These are phyloP conservation scores for Aspergillus jensenii DNA, from an alignment of 2,329 filamentous ascomycete genomes.

Conservation along the genomic window DNA sequence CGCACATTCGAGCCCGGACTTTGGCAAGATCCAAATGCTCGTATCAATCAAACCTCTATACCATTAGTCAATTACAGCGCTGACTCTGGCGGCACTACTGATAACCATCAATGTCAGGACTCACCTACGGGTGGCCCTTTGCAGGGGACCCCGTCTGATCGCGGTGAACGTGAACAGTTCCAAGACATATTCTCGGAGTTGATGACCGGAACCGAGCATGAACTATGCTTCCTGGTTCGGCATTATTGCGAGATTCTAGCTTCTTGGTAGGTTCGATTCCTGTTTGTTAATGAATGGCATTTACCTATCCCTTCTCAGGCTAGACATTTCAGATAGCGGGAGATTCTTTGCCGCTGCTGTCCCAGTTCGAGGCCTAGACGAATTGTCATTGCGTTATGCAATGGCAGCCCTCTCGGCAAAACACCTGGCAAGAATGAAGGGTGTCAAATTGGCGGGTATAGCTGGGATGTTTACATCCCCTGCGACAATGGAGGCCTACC, in stretches of 20 bases:
- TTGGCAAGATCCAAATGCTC: not conserved
- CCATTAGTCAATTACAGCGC: not conserved
- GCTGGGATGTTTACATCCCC: slow-evolving; percentile 36
- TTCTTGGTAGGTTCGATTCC: slow-evolving; percentile 29
- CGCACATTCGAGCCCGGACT: not conserved
- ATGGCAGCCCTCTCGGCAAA: slow-evolving; percentile 43
- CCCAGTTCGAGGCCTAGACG: slow-evolving; percentile 38
- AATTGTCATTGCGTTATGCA: slow-evolving; percentile 34
- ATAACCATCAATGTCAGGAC: not conserved
- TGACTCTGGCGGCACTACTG: not conserved
- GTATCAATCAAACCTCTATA: not conserved
- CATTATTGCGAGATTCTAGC: slow-evolving; percentile 38
- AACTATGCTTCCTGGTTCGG: slow-evolving; percentile 38
- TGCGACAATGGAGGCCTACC: slow-evolving; percentile 53
- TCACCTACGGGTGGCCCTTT: slow-evolving; percentile 1
- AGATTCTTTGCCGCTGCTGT: slow-evolving; percentile 40
- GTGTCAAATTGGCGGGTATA: slow-evolving; percentile 19
- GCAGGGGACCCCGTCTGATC: slow-evolving; percentile 20
- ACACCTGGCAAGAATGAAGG: slow-evolving; percentile 37
- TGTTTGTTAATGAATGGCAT: not conserved
- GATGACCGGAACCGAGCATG: slow-evolving; percentile 39
- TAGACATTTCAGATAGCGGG: slow-evolving; percentile 41
- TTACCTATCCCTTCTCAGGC: slow-evolving; percentile 24
- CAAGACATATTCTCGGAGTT: slow-evolving; percentile 38
- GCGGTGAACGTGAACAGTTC: slow-evolving; percentile 31